phyloP scores from a whole-genome alignment of 768 basidiomycete species.

The Leccinum rimulosum region DNA sequence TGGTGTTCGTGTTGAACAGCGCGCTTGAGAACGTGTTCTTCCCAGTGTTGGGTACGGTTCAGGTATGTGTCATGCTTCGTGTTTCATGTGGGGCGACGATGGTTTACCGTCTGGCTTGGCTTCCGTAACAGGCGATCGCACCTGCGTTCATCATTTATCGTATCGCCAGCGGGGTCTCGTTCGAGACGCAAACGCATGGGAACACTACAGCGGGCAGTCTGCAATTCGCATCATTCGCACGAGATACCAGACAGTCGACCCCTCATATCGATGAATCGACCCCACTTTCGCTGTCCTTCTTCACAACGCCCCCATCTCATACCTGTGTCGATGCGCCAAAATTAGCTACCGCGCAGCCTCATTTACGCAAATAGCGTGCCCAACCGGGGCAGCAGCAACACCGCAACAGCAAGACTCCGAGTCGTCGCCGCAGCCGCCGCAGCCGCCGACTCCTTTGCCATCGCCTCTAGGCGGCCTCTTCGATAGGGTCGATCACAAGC shows the following conservation, averaged over 20 bases:
- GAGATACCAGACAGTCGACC: not conserved
- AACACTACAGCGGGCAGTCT: not conserved
- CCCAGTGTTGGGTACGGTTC: conserved; percentile 19
- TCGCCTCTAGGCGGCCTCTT: too few species aligned
- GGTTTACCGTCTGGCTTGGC: not conserved
- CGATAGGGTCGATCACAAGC: too few species aligned
- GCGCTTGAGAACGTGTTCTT: conserved; percentile 25
- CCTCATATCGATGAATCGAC: too few species aligned
- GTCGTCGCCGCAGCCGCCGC: too few species aligned
- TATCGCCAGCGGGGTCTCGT: conserved; percentile 19
- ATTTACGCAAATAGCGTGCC: too few species aligned
- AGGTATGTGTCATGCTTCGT: conserved; percentile 8
- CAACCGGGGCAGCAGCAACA: too few species aligned
- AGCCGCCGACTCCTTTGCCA: too few species aligned
- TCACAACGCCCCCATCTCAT: too few species aligned
- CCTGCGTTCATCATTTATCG: conserved; percentile 22
- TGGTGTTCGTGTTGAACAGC: conserved; percentile 18
- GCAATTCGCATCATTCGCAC: conserved; percentile 9
- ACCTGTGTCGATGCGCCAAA: too few species aligned
- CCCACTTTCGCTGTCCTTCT: too few species aligned
- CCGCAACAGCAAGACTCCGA: too few species aligned
- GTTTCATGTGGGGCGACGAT: not conserved
- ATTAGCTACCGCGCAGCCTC: too few species aligned
- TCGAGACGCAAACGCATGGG: conserved; percentile 15
- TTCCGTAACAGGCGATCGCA: conserved; percentile 11